Evolutionary conservation across 2,329 filamentous ascomycete genomes (phyloP), one percentile per base, ranked within the genome.

Genomic region (Colletotrichum simmondsii): DNA sequence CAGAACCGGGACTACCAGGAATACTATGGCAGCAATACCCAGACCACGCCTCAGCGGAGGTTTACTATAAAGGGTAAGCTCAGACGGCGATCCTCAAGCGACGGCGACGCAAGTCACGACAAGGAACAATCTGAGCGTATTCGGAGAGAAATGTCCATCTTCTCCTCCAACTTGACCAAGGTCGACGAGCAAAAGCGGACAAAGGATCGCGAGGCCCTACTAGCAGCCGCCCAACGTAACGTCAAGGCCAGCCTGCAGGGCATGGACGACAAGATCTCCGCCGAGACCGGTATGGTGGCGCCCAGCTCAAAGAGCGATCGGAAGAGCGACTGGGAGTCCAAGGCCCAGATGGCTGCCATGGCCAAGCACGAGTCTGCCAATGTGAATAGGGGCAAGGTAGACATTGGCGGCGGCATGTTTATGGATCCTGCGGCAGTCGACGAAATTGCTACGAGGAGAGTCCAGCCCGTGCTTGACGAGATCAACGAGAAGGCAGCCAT

Each of bases 381-480:
- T 24, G 63, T 89, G 61, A 85, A 89, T 57, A 76, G 88, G 54
- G 85, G 84, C 65, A 90, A 89, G 76, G 79, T 92, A 35, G 85
- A 97, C 75, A 90, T 98, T 67, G 95, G 96, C 5, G 92, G 93
- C 57, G 94, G 95, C 8, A 94, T 90, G 78, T 95, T 92, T 78
- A 92, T 98, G 86, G 90, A 95, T 49, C 91, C 93, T 76, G 87
- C 90, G 5, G 93, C 95, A 60, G 91, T 98, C 19, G 91, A 98
- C 75, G 91, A 90, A 6, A 93, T 98, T 76, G 95, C 95, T 3
- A 89, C 91, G 14, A 90, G 89, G 58, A 91, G 92, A 76, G 89
- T 98, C 19, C 94, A 96, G 80, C 95, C 95, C 5, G 91, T 97
- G 0, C 81, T 98, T 6, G 92, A 98, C 76, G 94, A 97, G 75